Evolutionary conservation across 805 yeast species (phyloP).

Genomic region (Myxozyma kluyveri): DNA sequence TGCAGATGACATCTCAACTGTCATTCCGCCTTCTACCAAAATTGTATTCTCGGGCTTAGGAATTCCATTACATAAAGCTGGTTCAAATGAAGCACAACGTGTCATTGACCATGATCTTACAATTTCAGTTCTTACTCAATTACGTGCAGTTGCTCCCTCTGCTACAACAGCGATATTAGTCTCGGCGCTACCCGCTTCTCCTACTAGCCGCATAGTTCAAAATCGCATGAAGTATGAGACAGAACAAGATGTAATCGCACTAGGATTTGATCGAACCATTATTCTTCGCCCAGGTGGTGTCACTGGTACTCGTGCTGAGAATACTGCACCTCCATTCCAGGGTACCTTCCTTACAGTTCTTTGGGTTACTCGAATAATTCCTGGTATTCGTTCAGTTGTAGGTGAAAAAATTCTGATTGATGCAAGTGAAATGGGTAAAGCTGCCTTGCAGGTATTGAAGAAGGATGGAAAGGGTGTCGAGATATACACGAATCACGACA

Average conservation of each 20-base stretch:
- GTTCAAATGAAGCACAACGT: slow-evolving; percentile 65
- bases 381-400: slow-evolving; percentile 3
- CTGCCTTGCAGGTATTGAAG: slow-evolving; percentile 47
- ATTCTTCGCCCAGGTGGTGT: slow-evolving; percentile 73
- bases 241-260: slow-evolving; percentile 61
- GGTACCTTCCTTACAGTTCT: slow-evolving; percentile 4
- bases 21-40: slow-evolving; percentile 28
- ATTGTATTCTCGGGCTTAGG: slow-evolving; percentile 65
- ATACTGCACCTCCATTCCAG: slow-evolving; percentile 13
- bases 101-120: slow-evolving; percentile 75
- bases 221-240: slow-evolving; percentile 67
- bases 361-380: slow-evolving; percentile 4
- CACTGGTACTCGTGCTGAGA: slow-evolving; percentile 39
- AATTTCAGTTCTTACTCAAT: slow-evolving; percentile 64
- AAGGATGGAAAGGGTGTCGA: slow-evolving; percentile 34
- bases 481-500: slow-evolving; percentile 22
- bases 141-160: slow-evolving; percentile 65
- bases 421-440: slow-evolving; percentile 64
- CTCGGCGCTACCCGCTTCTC: slow-evolving; percentile 62
- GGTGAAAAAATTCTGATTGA: slow-evolving; percentile 45
- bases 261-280: slow-evolving; percentile 65
- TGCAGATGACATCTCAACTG: slow-evolving; percentile 31
- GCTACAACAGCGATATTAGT: slow-evolving; percentile 60
- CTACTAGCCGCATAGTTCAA: slow-evolving; percentile 58
- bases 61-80: slow-evolving; percentile 66